Evolutionary conservation across 306 rosid genomes (phyloP).

Genomic region (Dicorynia guianensis): DNA sequence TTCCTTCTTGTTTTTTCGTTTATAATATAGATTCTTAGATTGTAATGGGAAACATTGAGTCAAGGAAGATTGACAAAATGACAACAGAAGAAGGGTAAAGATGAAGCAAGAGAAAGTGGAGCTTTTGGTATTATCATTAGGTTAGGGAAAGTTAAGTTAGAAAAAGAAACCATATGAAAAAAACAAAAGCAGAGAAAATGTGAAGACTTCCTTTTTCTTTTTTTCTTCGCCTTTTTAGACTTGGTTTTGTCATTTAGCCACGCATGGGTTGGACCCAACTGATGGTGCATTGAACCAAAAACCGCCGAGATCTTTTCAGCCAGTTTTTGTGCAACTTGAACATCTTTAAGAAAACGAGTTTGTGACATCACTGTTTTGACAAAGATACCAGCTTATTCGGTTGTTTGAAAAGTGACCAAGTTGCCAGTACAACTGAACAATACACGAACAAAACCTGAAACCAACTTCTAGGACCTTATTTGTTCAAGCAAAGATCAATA

Average conservation of each 20-base stretch:
- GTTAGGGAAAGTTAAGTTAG: constrained; percentile 49
- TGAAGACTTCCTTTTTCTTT: constrained; percentile 52
- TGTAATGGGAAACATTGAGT: constrained; percentile 38
- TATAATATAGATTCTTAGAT: constrained; percentile 27
- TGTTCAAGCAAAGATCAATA: constrained; percentile 16
- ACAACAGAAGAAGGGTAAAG: constrained; percentile 37
- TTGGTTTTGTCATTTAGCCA: constrained; percentile 54
- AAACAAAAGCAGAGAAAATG: constrained; percentile 60
- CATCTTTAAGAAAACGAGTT: constrained; percentile 17
- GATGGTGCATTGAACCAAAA: constrained; percentile 53
- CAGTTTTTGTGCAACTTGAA: constrained; percentile 47
- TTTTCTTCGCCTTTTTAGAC: constrained; percentile 45
- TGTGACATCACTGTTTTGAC: constrained; percentile 37
- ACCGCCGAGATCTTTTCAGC: constrained; percentile 32
- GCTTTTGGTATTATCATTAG: constrained; percentile 47
- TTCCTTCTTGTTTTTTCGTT: not conserved
- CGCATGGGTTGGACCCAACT: constrained; percentile 48
- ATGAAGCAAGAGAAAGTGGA: constrained; percentile 52
- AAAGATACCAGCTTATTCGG: constrained; percentile 36
- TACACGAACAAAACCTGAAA: constrained; percentile 17
- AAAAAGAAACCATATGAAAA: constrained; percentile 47
- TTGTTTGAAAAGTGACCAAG: constrained; percentile 36
- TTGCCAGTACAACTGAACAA: constrained; percentile 34
- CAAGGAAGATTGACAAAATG: constrained; percentile 46
- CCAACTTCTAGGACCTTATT: constrained; percentile 13